These are phyloP conservation scores for Fusarium tjaetaba DNA, from an alignment of 2,329 filamentous ascomycete species.

Conservation along the genomic window DNA sequence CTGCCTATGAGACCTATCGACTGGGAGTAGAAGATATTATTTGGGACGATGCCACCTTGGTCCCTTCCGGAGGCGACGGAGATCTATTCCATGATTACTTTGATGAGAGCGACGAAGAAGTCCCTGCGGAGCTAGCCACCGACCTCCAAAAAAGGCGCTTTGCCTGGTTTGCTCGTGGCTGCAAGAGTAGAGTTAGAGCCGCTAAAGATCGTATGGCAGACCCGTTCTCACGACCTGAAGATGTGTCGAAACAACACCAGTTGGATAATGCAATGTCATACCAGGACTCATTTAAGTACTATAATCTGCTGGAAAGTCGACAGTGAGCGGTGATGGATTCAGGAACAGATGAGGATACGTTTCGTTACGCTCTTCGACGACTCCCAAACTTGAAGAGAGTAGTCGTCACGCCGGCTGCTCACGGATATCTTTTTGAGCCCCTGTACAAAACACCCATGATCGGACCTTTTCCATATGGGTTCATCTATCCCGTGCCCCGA, in stretches of 20 bases:
- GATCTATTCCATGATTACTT: fast-evolving
- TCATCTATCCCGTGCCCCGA: neutral
- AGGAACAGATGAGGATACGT: neutral
- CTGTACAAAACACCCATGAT: neutral
- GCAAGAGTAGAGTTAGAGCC: neutral
- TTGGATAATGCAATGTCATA: neutral
- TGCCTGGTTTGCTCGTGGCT: neutral
- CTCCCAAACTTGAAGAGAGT: neutral
- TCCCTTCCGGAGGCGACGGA: fast-evolving
- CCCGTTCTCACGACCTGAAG: neutral
- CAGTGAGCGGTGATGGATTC: fast-evolving
- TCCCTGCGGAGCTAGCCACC: neutral
- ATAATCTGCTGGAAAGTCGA: neutral
- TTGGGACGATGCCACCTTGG: neutral
- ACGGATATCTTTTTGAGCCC: neutral
- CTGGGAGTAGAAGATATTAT: neutral
- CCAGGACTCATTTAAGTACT: neutral
- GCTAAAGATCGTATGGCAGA: neutral
- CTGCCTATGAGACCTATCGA: neutral
- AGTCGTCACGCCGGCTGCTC: neutral
- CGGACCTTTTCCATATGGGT: neutral
- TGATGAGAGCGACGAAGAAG: neutral
- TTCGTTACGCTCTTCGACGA: neutral
- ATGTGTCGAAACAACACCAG: neutral
- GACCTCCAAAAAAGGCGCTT: neutral